A percentile compares a stretch with the other conserved stretches of the same genome.
These are phyloP conservation scores for Dactylorhiza incarnata DNA, from an alignment of 106 monocot genomes.

Conservation along the genomic window DNA sequence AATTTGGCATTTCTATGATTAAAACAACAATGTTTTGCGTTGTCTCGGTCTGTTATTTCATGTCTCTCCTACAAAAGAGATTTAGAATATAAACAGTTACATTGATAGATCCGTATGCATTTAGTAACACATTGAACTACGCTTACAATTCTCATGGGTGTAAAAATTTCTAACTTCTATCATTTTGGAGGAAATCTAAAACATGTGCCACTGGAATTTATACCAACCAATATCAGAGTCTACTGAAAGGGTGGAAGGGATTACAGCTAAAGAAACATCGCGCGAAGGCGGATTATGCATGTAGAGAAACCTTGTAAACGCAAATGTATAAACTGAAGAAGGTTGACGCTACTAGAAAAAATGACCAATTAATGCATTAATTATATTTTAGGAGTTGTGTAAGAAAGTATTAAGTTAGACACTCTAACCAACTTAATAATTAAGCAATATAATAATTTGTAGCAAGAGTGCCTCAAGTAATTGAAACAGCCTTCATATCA, in stretches of 20 bases:
- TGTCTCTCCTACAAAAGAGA: slow-evolving; percentile 64
- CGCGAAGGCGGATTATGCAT: not conserved
- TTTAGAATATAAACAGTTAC: not conserved
- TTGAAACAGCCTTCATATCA: slow-evolving; percentile 99
- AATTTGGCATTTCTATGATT: too few species aligned
- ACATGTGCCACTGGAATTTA: too few species aligned
- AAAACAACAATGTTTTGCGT: slow-evolving; percentile 23
- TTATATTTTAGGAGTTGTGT: not conserved
- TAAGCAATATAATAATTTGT: not conserved
- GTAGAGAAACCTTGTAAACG: not conserved
- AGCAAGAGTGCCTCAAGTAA: slow-evolving; percentile 71
- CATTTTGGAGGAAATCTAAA: too few species aligned
- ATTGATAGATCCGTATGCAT: not conserved
- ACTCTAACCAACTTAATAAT: not conserved
- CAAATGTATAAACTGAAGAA: not conserved
- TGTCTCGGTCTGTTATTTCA: slow-evolving; percentile 49
- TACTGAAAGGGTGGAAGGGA: too few species aligned
- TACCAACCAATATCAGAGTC: too few species aligned
- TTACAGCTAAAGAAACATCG: not conserved
- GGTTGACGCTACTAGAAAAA: not conserved
- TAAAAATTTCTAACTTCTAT: not conserved
- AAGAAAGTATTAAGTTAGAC: not conserved
- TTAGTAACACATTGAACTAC: not conserved
- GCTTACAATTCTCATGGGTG: not conserved
- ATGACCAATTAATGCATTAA: not conserved